phyloP scores from a whole-genome alignment of 1,284 basidiomycete species.

The Leccinum solheimii region DNA sequence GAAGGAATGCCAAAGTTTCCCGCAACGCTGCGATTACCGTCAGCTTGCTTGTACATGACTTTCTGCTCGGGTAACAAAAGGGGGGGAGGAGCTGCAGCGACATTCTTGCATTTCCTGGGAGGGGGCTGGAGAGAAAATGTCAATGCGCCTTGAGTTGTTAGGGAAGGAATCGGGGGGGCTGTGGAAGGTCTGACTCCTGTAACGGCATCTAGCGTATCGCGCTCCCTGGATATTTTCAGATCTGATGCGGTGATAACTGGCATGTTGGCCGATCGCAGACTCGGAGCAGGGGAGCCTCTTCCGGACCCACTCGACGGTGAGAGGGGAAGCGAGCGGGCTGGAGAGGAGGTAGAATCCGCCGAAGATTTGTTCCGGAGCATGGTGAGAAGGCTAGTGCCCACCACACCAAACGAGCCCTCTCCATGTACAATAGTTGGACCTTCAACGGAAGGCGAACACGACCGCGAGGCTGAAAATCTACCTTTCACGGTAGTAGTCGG shows the following conservation, averaged over 20 bases:
- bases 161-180: conserved; percentile 16
- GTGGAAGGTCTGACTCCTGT: conserved; percentile 23
- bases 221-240: conserved; percentile 56
- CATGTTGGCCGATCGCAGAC: conserved; percentile 26
- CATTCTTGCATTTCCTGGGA: conserved; percentile 51
- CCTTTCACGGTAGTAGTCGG: conserved; percentile 46
- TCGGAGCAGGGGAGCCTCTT: conserved; percentile 32
- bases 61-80: conserved; percentile 8
- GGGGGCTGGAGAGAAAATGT: conserved; percentile 62
- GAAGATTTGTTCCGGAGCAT: conserved; percentile 48
- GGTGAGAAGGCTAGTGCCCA: conserved; percentile 53
- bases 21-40: conserved; percentile 34
- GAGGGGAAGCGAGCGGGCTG: conserved; percentile 24
- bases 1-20: conserved; percentile 33
- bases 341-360: conserved; percentile 28
- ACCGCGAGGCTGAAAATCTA: conserved; percentile 53
- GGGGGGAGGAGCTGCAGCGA: conserved; percentile 1
- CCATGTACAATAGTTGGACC: conserved; percentile 33
- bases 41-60: conserved; percentile 31
- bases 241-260: conserved; percentile 39
- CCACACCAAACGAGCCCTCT: conserved; percentile 55
- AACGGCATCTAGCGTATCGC: conserved; percentile 25
- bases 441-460: conserved; percentile 57
- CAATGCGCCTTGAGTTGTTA: conserved; percentile 11
- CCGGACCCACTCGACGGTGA: conserved; percentile 21